Evolutionary conservation across 2,329 filamentous ascomycete species (phyloP).

Genomic region (Torrubiellomyces zombiae): DNA sequence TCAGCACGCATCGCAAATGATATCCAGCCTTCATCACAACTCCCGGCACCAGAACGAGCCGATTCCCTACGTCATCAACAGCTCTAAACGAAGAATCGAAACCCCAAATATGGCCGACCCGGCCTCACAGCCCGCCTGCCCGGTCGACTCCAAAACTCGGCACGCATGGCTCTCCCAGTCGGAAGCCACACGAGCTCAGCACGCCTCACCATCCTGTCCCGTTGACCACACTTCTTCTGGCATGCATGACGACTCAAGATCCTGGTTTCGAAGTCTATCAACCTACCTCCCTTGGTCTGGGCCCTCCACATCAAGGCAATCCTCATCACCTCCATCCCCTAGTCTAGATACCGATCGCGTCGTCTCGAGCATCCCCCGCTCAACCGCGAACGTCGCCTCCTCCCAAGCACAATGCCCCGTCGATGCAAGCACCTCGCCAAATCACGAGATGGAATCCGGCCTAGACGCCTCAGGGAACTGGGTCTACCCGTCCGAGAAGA

Average conservation of each 20-base stretch:
- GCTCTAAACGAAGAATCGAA: background rate
- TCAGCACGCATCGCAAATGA: too few relatives aligned
- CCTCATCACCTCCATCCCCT: slow-evolving; percentile 9
- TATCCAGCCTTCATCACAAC: too few relatives aligned
- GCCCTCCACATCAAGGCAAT: too few relatives aligned
- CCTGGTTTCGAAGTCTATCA: slow-evolving; percentile 26
- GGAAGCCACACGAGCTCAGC: slow-evolving; percentile 28
- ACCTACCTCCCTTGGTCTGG: slow-evolving; percentile 25
- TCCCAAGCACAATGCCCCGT: too few relatives aligned
- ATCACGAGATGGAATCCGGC: slow-evolving; percentile 64
- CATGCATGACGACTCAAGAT: slow-evolving; percentile 13
- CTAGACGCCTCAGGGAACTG: slow-evolving; percentile 67
- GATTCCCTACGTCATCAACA: slow-evolving; percentile 1
- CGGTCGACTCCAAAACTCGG: slow-evolving; percentile 79
- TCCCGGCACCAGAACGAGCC: too few relatives aligned
- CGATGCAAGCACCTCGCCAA: slow-evolving; percentile 34
- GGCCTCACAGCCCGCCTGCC: slow-evolving; percentile 50
- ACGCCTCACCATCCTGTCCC: slow-evolving; percentile 13
- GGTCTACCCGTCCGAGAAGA: slow-evolving; percentile 92
- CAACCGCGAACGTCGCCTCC: slow-evolving; percentile 19
- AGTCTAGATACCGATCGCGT: slow-evolving; percentile 50
- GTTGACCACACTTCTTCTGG: slow-evolving; percentile 14
- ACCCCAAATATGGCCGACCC: too few relatives aligned
- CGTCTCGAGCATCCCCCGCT: slow-evolving; percentile 64
- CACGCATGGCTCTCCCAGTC: slow-evolving; percentile 71